These are phyloP conservation scores for Collybia mongolica DNA, from an alignment of 768 basidiomycete species.

Conservation along the genomic window DNA sequence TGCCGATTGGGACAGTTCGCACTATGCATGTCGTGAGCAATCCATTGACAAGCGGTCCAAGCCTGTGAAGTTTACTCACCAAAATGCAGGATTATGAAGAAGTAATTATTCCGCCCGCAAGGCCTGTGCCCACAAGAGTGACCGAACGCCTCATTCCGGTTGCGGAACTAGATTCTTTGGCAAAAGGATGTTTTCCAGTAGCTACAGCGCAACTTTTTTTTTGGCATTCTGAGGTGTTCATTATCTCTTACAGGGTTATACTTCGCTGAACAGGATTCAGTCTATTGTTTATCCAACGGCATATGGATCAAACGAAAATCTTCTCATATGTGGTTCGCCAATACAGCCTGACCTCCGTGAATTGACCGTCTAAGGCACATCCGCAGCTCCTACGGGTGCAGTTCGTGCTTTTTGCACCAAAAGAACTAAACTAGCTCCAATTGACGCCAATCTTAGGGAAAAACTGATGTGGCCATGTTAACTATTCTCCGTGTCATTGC, in stretches of 20 bases:
- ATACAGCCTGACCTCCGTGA: no score
- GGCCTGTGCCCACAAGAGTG: constrained; percentile 65
- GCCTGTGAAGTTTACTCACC: constrained; percentile 2
- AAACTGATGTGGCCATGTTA: constrained; percentile 98
- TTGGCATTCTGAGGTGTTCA: neutral
- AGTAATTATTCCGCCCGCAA: constrained; percentile 85
- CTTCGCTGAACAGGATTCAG: constrained; percentile 88
- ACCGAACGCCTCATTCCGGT: constrained; percentile 74
- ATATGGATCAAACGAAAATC: constrained; percentile 93
- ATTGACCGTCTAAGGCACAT: neutral
- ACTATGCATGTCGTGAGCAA: constrained; percentile 59
- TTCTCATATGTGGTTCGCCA: constrained; percentile 82
- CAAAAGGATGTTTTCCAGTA: constrained; percentile 83
- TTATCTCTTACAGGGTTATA: constrained; percentile 63
- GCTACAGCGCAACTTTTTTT: neutral
- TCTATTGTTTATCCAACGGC: constrained; percentile 93
- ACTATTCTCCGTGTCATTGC: constrained; percentile 85
- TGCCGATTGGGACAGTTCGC: constrained; percentile 82
- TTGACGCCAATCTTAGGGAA: constrained; percentile 60
- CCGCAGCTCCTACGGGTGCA: constrained; percentile 92
- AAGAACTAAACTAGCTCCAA: neutral
- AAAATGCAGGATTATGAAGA: constrained; percentile 76
- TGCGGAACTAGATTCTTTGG: constrained; percentile 71
- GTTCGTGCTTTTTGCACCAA: constrained; percentile 48
- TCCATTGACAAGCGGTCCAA: neutral